These are phyloP conservation scores for Talaromyces thailandensis DNA, from an alignment of 495 filamentous ascomycete genomes.

Conservation along the genomic window DNA sequence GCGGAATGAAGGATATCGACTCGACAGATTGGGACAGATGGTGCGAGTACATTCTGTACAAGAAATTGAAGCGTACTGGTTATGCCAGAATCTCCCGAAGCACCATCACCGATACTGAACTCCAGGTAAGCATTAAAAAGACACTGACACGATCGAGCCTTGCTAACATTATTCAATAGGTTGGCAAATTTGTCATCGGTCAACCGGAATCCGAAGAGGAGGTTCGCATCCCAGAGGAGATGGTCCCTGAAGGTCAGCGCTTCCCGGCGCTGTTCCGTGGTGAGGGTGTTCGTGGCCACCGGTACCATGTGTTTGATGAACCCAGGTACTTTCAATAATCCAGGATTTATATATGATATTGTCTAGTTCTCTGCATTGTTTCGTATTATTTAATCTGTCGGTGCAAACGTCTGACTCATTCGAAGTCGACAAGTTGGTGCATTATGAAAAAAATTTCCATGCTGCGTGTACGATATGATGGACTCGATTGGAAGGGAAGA, in stretches of 20 bases:
- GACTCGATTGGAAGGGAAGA: background rate
- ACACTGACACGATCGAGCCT: background rate
- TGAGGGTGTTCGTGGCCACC: slow-evolving; percentile 78
- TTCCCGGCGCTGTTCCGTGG: slow-evolving; percentile 89
- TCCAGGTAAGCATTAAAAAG: slow-evolving; percentile 55
- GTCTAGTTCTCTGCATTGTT: background rate
- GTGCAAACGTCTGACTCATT: background rate
- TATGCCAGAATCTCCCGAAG: slow-evolving; percentile 84
- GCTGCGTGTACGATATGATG: background rate
- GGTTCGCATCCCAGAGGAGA: slow-evolving; percentile 51
- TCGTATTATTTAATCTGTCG: background rate
- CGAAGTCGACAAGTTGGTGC: background rate
- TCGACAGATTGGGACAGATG: slow-evolving; percentile 90
- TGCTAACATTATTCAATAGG: slow-evolving; percentile 31
- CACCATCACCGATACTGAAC: slow-evolving; percentile 94
- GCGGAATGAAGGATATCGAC: slow-evolving; percentile 94
- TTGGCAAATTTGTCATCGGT: slow-evolving; percentile 91
- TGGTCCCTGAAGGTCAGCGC: slow-evolving; percentile 63
- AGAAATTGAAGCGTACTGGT: slow-evolving; percentile 74
- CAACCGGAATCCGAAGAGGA: slow-evolving; percentile 51
- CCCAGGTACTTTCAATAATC: slow-evolving; percentile 60
- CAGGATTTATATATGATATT: background rate
- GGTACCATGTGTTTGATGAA: slow-evolving; percentile 94
- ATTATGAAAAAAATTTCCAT: background rate
- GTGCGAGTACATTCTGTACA: slow-evolving; percentile 99